Conservation (phyloP, 2,329 filamentous ascomycete genomes). For the Grosmannia serpens region DNA sequence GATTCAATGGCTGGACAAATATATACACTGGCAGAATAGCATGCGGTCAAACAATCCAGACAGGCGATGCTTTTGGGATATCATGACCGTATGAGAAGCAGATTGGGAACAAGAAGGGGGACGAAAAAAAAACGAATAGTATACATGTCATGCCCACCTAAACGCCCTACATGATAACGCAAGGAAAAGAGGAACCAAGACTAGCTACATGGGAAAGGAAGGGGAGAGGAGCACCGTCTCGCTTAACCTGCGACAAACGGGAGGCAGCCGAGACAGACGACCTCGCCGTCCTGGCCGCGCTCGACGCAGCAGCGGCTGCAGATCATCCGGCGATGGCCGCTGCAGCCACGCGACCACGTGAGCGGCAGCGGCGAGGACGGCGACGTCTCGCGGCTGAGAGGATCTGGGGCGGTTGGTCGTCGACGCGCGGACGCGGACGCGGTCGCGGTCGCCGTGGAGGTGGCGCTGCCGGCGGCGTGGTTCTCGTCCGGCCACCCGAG, state of each 20-base stretch:
- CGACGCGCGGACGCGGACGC: neutral
- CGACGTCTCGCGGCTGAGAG: neutral
- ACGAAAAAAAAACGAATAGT: neutral
- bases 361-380: neutral
- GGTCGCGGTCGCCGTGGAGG: conserved; percentile 4
- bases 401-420: neutral
- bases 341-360: conserved; percentile 23
- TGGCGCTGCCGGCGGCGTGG: conserved; percentile 1
- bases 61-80: neutral
- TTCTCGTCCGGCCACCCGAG: conserved; percentile 29
- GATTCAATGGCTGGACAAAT: too few species aligned
- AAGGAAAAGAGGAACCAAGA: neutral
- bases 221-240: neutral
- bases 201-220: neutral
- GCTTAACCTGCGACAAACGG: conserved; percentile 15
- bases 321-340: conserved; percentile 40
- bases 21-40: neutral
- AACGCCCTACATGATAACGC: neutral
- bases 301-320: conserved; percentile 62
- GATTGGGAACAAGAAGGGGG: neutral
- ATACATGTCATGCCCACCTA: neutral
- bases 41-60: neutral
- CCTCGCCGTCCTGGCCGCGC: conserved; percentile 49
- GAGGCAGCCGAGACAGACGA: conserved; percentile 55
- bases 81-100: neutral